Evolutionary conservation across 1,139 yeast genomes (phyloP).

Genomic region (Suhomyces terraborum): DNA sequence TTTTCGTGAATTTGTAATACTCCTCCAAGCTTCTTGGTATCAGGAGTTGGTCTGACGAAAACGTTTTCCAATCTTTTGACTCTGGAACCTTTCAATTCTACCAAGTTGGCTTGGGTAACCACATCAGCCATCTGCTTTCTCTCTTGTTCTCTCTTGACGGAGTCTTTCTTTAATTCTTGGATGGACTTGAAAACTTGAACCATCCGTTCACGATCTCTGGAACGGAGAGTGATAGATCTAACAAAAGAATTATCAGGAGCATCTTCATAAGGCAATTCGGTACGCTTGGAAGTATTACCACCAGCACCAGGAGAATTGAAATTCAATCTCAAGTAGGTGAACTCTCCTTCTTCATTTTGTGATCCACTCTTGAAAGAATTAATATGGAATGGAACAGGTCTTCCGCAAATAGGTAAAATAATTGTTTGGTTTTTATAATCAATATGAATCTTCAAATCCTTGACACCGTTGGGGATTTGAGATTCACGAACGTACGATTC

Average conservation of each 20-base stretch:
- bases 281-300: slow-evolving; percentile 66
- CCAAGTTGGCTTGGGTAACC: slow-evolving; percentile 83
- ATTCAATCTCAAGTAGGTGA: slow-evolving; percentile 84
- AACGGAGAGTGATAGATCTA: slow-evolving; percentile 84
- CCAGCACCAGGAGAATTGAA: slow-evolving; percentile 93
- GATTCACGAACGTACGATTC: slow-evolving; percentile 93
- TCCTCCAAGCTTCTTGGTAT: slow-evolving; percentile 92
- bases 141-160: slow-evolving; percentile 88
- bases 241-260: slow-evolving; percentile 82
- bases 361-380: slow-evolving; percentile 93
- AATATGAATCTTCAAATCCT: slow-evolving; percentile 83
- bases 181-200: slow-evolving; percentile 87
- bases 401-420: slow-evolving; percentile 86
- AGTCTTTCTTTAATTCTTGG: slow-evolving; percentile 88
- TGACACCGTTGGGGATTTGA: slow-evolving; percentile 81
- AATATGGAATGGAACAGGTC: slow-evolving; percentile 98
- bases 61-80: slow-evolving; percentile 86
- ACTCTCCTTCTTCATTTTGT: slow-evolving; percentile 95
- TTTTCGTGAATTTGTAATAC: slow-evolving; percentile 90
- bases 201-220: slow-evolving; percentile 91
- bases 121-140: slow-evolving; percentile 93
- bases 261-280: slow-evolving; percentile 89
- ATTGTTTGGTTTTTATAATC: slow-evolving; percentile 89
- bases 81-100: slow-evolving; percentile 77
- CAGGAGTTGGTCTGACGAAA: slow-evolving; percentile 93